These are phyloP conservation scores for Cyclocybe aegerita DNA, from an alignment of 768 basidiomycete genomes.

Conservation along the genomic window DNA sequence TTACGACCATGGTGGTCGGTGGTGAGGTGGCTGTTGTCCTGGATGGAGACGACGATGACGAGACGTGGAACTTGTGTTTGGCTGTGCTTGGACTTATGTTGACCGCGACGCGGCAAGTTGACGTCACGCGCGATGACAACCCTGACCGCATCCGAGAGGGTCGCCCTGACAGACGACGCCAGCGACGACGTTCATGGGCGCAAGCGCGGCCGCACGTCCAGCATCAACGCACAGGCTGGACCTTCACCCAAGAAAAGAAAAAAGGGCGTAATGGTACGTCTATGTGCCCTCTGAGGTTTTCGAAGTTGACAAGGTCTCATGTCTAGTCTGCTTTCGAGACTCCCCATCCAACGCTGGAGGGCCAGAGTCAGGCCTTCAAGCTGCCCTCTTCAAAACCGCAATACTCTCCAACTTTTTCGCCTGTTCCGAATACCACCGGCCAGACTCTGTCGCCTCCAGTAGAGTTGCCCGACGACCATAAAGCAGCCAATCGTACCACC, in stretches of 20 bases:
- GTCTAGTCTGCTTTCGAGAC: constrained; percentile 10
- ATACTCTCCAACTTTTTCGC: constrained; percentile 12
- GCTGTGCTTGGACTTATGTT: background rate
- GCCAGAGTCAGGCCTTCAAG: constrained; percentile 13
- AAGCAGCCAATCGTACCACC: background rate
- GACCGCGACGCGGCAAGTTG: too few relatives aligned
- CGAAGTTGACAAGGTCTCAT: background rate
- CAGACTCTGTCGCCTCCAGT: background rate
- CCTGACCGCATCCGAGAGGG: too few relatives aligned
- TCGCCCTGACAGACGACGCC: too few relatives aligned
- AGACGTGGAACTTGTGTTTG: constrained; percentile 10
- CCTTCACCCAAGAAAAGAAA: too few relatives aligned
- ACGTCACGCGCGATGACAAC: too few relatives aligned
- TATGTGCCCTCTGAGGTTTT: background rate
- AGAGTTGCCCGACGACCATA: background rate
- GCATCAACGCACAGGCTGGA: too few relatives aligned
- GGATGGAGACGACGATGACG: constrained; percentile 15
- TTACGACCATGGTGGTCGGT: constrained; percentile 53
- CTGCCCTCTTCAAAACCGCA: constrained; percentile 18
- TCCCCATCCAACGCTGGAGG: constrained; percentile 15
- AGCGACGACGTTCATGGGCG: too few relatives aligned
- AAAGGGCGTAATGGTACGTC: too few relatives aligned
- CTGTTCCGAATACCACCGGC: constrained; percentile 5
- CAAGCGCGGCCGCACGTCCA: too few relatives aligned
- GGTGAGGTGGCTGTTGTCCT: constrained; percentile 10